Conservation (phyloP, 192 early-diverging fungal genomes). For the Entophlyctis luteolus region DNA sequence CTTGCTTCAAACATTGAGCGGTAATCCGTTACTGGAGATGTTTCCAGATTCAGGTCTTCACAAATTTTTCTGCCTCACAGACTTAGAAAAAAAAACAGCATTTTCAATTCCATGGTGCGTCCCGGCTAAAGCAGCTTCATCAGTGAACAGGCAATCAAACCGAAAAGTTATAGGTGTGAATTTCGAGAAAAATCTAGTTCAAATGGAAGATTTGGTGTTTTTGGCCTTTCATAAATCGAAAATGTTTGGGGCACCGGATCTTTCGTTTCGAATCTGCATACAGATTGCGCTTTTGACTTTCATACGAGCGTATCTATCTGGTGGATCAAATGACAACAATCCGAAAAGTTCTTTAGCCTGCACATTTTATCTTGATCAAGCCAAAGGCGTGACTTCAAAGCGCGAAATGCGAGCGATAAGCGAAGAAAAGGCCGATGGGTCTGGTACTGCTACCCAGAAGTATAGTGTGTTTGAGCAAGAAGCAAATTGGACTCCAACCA, state of each 20-base stretch:
- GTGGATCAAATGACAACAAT: conserved; percentile 7
- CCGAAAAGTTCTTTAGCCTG: conserved; percentile 22
- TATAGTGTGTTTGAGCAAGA: conserved; percentile 12
- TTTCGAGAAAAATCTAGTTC: conserved; percentile 21
- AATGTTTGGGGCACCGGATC: conserved; percentile 35
- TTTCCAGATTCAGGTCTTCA: conserved; percentile 48
- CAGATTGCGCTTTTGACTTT: conserved; percentile 30
- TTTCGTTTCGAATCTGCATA: conserved; percentile 36
- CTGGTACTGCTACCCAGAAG: background rate
- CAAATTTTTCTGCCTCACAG: background rate
- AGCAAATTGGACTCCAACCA: conserved; percentile 31
- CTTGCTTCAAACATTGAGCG: conserved; percentile 14
- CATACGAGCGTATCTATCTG: conserved; percentile 33
- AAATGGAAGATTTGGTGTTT: conserved; percentile 29
- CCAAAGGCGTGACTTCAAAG: conserved; percentile 54
- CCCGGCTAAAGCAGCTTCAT: background rate
- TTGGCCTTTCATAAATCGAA: conserved; percentile 37
- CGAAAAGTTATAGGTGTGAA: conserved; percentile 5
- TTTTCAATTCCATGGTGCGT: conserved; percentile 44
- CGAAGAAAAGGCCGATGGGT: conserved; percentile 34
- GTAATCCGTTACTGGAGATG: conserved; percentile 38
- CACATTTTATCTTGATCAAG: conserved; percentile 58
- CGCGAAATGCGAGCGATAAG: conserved; percentile 58
- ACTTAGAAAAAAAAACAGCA: conserved; percentile 11
- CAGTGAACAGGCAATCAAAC: conserved; percentile 3